These are phyloP conservation scores for Starmerella gropengiesseri DNA, from an alignment of 805 yeast genomes.

Conservation along the genomic window DNA sequence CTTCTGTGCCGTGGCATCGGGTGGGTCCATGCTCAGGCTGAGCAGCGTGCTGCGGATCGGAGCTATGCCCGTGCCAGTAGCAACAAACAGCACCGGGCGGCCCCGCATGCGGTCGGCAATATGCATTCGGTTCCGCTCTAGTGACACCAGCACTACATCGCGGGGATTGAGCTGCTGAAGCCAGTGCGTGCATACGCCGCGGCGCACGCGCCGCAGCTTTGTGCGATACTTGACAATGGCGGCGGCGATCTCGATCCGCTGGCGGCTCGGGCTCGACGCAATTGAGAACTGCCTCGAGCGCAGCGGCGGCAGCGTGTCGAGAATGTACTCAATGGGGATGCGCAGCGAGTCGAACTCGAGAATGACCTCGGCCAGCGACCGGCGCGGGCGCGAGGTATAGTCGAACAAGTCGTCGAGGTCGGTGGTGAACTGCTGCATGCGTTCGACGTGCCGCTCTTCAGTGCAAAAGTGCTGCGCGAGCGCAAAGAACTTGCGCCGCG, in stretches of 20 bases:
- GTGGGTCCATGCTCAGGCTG: not conserved
- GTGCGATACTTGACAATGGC: slow-evolving; percentile 86
- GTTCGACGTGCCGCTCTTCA: slow-evolving; percentile 62
- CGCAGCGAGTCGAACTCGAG: slow-evolving; percentile 67
- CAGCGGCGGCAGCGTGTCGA: slow-evolving; percentile 68
- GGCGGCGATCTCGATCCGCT: slow-evolving; percentile 31
- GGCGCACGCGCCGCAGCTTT: slow-evolving; percentile 58
- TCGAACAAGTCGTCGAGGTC: slow-evolving; percentile 75
- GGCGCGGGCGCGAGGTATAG: slow-evolving; percentile 85
- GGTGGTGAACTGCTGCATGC: slow-evolving; percentile 61
- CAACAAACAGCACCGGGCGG: slow-evolving; percentile 48
- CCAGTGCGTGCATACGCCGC: slow-evolving; percentile 78
- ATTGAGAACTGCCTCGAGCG: slow-evolving; percentile 79
- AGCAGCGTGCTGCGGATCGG: slow-evolving; percentile 67
- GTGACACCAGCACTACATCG: slow-evolving; percentile 35
- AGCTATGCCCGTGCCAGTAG: slow-evolving; percentile 96
- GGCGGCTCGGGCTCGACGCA: slow-evolving; percentile 41
- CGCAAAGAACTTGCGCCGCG: slow-evolving; percentile 72
- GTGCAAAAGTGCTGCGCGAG: slow-evolving; percentile 60
- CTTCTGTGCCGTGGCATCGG: slow-evolving; percentile 29
- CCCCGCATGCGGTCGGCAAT: slow-evolving; percentile 31
- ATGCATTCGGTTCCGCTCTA: slow-evolving; percentile 8
- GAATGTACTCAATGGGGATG: slow-evolving; percentile 63
- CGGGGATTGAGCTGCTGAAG: slow-evolving; percentile 40
- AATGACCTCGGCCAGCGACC: slow-evolving; percentile 75